Conservation (phyloP, 1,284 basidiomycete genomes). For the Cryptococcus sp. region DNA sequence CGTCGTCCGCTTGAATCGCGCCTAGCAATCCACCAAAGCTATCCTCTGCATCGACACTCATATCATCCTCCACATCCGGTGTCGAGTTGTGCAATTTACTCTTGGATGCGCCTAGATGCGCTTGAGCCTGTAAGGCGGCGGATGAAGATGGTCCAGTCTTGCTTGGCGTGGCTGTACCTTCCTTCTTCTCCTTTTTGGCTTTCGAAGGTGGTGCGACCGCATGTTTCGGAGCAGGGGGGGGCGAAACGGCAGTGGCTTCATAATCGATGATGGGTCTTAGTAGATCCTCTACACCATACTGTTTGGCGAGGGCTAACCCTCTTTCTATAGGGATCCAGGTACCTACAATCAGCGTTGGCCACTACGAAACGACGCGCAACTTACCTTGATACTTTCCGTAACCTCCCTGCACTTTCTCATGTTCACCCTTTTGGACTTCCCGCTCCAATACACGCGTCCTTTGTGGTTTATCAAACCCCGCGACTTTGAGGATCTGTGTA, state of each 20-base stretch:
- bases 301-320: conserved; percentile 78
- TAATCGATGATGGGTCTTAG: conserved; percentile 96
- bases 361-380: conserved; percentile 18
- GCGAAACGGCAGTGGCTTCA: conserved; percentile 83
- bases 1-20: conserved; percentile 64
- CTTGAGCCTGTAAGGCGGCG: conserved; percentile 32
- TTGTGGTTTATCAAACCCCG: conserved; percentile 98
- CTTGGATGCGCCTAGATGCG: conserved; percentile 15
- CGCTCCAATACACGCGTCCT: conserved; percentile 94
- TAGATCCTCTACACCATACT: conserved; percentile 85
- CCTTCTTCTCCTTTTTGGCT: conserved; percentile 41
- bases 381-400: conserved; percentile 99
- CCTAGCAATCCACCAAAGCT: conserved; percentile 58
- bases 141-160: conserved; percentile 32
- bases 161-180: conserved; percentile 27
- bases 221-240: conserved; percentile 95
- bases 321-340: conserved; percentile 98
- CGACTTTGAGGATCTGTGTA: conserved; percentile 98
- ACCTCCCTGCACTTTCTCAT: conserved; percentile 99
- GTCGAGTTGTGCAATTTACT: conserved; percentile 15
- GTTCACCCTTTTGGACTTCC: conserved; percentile 96
- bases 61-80: conserved; percentile 20
- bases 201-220: conserved; percentile 63
- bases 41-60: conserved; percentile 54
- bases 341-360: conserved; percentile 53